Base-by-base conservation (phyloP, 148 eudicot genomes). In the Amaranthus hypochondriacus region DNA sequence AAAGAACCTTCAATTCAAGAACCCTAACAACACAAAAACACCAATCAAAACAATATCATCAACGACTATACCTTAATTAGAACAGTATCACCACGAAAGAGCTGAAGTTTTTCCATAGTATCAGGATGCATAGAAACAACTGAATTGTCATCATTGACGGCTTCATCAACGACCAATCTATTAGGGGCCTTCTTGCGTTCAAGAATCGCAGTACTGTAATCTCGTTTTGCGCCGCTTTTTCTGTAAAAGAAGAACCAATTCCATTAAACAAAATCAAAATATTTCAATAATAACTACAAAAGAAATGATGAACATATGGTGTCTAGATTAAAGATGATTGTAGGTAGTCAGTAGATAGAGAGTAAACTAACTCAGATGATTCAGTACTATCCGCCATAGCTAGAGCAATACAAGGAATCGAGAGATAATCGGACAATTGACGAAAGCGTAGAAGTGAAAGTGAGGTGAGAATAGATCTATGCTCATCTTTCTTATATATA, bases 21-120 rank as follows among this genome's bases (percentile, higher is more conserved):
- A 54, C 57, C 57, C 57, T 8, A 54, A 54, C 57, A 54, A 54
- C 10, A 2, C 13, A 0, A 14, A 10, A 54, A 54, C n/a, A 54
- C 4, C 57, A 54, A 54, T 2, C 10, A 54, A 28, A 14, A 54
- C 13, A 54, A 9, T 3, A 54, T 10, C 10, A 54, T 14, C 54
- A 51, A 5, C 54, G 9, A 51, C 9, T 51, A 51, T 51, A 51
- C 54, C 54, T 51, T 51, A 9, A 51, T 8, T 5, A n/a, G 76
- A 76, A 58, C 80, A 5, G 89, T 86, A 53, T 86, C 89, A 2
- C 89, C 89, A 2, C 87, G 83, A 50, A 86, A 86, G 42, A 86
- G 80, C 82, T 81, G 83, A 46, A 86, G 85, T 75, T 83, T 86
- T 70, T 86, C 89, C 87, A 86, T 83, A 3, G 85, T 84, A 9